Conservation (phyloP, 176 grass and related monocot species). For the Elaeis guineensis region DNA sequence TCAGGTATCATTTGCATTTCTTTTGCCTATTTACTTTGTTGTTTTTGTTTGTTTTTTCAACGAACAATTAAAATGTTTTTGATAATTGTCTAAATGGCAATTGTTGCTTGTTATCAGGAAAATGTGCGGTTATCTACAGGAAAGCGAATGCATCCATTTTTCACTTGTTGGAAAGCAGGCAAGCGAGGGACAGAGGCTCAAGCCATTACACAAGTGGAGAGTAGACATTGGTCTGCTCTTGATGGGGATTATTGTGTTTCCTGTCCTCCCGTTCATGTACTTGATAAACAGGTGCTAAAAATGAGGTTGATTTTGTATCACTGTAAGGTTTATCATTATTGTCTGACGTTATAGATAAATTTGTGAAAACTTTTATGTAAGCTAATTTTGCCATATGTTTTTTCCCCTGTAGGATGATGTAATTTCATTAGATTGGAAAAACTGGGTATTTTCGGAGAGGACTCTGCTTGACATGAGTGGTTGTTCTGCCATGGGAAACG, state of each 20-base stretch:
- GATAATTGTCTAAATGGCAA: neutral
- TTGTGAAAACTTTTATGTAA: too few relatives aligned
- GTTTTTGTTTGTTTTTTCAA: slow-evolving; percentile 10
- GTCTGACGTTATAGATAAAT: too few relatives aligned
- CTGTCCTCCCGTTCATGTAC: slow-evolving; percentile 69
- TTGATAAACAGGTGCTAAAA: slow-evolving; percentile 45
- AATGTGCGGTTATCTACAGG: slow-evolving; percentile 61
- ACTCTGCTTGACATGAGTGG: slow-evolving; percentile 35
- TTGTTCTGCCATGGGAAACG: slow-evolving; percentile 24
- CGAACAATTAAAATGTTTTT: neutral
- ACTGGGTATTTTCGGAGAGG: slow-evolving; percentile 44
- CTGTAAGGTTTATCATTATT: too few relatives aligned
- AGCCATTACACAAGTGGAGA: slow-evolving; percentile 33
- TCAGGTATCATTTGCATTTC: neutral
- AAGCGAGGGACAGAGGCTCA: slow-evolving; percentile 32
- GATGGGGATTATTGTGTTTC: slow-evolving; percentile 31
- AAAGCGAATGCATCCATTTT: slow-evolving; percentile 88
- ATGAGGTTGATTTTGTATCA: too few relatives aligned
- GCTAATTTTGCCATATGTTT: neutral
- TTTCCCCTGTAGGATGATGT: slow-evolving; percentile 28
- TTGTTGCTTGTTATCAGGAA: slow-evolving; percentile 49
- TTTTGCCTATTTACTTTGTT: slow-evolving; percentile 4
- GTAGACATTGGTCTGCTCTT: slow-evolving; percentile 14
- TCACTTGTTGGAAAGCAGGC: slow-evolving; percentile 41
- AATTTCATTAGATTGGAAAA: slow-evolving; percentile 49